Percentiles rank a stretch among this genome's conserved stretches.
Evolutionary conservation across 345 rosid genomes (phyloP).

Genomic region (Lepidium africanum): DNA sequence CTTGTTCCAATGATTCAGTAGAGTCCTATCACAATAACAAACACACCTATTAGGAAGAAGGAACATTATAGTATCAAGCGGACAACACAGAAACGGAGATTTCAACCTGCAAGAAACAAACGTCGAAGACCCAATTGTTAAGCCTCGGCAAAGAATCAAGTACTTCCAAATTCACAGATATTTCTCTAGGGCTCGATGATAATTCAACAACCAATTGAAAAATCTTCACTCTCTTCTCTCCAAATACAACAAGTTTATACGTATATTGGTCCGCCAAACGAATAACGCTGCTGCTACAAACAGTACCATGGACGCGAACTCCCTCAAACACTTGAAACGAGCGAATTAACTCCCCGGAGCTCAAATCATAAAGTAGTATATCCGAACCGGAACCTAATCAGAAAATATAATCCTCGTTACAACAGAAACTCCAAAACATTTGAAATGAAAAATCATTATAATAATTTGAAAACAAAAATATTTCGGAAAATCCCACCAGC

Average conservation of each 20-base stretch:
- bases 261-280: neutral
- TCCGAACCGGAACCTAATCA: slow-evolving; percentile 77
- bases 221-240: slow-evolving; percentile 75
- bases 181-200: slow-evolving; percentile 14
- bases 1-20: slow-evolving; percentile 23
- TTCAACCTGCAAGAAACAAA: slow-evolving; percentile 59
- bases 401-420: neutral
- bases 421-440: neutral
- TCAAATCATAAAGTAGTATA: slow-evolving; percentile 53
- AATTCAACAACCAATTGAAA: slow-evolving; percentile 34
- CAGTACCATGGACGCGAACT: slow-evolving; percentile 80
- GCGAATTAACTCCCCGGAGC: slow-evolving; percentile 35
- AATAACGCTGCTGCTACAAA: slow-evolving; percentile 25
- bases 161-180: slow-evolving; percentile 34
- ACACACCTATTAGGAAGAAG: slow-evolving; percentile 2
- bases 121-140: slow-evolving; percentile 72
- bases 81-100: neutral
- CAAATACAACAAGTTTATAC: slow-evolving; percentile 46
- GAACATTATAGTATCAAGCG: neutral
- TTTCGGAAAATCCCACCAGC: slow-evolving; percentile 37
- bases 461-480: neutral
- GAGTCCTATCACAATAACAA: slow-evolving; percentile 26
- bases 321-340: slow-evolving; percentile 81
- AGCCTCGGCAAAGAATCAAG: slow-evolving; percentile 61
- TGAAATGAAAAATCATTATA: neutral